These are phyloP conservation scores for Poa pratensis DNA, from an alignment of 176 grass and related monocot species.

Conservation along the genomic window DNA sequence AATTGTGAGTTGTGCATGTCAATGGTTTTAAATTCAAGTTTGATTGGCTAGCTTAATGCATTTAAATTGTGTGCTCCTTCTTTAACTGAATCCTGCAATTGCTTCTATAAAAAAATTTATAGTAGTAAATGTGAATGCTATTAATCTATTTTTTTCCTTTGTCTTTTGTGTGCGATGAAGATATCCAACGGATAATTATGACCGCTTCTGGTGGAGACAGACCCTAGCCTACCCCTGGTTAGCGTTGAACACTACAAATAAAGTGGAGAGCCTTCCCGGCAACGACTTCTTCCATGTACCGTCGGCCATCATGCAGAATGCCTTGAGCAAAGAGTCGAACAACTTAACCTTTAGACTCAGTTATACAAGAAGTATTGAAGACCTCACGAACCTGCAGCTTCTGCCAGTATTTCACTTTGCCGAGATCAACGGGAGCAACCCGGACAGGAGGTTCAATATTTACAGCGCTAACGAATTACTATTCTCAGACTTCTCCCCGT, in stretches of 20 bases:
- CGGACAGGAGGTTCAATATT: background rate
- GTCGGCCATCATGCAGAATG: background rate
- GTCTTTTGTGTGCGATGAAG: background rate
- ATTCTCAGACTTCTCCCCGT: background rate
- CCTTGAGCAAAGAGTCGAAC: no score
- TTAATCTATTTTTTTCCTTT: background rate
- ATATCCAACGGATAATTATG: background rate
- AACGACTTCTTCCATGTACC: background rate
- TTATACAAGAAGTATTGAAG: no score
- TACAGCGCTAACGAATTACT: fast-evolving
- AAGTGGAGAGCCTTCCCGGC: background rate
- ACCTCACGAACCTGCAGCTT: no score
- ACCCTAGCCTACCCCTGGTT: background rate
- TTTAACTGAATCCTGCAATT: background rate
- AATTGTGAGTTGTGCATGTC: background rate
- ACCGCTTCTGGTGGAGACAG: background rate
- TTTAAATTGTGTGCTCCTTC: background rate
- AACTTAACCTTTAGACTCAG: no score
- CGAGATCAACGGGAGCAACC: background rate
- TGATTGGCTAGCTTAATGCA: background rate
- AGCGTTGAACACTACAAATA: background rate
- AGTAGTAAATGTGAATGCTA: background rate
- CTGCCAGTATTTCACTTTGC: conserved; percentile 37
- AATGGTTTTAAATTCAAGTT: background rate
- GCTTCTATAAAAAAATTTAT: background rate